phyloP scores from a whole-genome alignment of 2,329 filamentous ascomycete species.

The Herpotrichia juniperi region DNA sequence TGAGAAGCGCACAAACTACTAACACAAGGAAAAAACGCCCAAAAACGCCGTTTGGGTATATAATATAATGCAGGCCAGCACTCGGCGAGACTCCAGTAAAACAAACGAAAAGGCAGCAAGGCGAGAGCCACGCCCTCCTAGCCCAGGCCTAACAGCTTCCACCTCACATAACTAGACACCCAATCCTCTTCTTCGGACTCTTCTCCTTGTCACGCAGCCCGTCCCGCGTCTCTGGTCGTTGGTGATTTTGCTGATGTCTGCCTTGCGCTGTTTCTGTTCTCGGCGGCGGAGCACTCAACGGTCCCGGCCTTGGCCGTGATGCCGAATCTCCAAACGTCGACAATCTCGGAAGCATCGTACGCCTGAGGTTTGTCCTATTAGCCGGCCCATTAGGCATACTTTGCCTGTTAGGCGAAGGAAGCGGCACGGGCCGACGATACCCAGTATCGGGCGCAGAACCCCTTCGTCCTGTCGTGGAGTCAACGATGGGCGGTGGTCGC shows the following conservation, averaged over 20 bases:
- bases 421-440: conserved; percentile 18
- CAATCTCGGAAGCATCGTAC: conserved; percentile 20
- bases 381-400: conserved; percentile 12
- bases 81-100: background rate
- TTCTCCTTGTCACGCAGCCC: conserved; percentile 9
- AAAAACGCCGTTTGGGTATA: conserved; percentile 17
- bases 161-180: conserved; percentile 23
- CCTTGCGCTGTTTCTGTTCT: conserved; percentile 8
- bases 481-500: conserved; percentile 25
- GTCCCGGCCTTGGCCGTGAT: conserved; percentile 6
- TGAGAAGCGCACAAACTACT: too few species aligned
- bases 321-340: conserved; percentile 10
- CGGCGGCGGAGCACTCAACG: conserved; percentile 28
- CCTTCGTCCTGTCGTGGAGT: conserved; percentile 20
- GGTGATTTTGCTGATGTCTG: background rate
- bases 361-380: conserved; percentile 4
- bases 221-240: conserved; percentile 3
- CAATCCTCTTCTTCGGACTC: conserved; percentile 20
- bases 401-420: conserved; percentile 10
- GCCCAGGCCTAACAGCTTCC: background rate
- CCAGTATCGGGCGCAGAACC: conserved; percentile 31
- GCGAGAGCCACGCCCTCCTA: background rate
- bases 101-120: conserved; percentile 1
- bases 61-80: conserved; percentile 21
- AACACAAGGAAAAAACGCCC: background rate